Percentiles rank a stretch among this genome's conserved stretches.
Evolutionary conservation across 345 rosid genomes (phyloP).

Genomic region (Bretschneidera sinensis): DNA sequence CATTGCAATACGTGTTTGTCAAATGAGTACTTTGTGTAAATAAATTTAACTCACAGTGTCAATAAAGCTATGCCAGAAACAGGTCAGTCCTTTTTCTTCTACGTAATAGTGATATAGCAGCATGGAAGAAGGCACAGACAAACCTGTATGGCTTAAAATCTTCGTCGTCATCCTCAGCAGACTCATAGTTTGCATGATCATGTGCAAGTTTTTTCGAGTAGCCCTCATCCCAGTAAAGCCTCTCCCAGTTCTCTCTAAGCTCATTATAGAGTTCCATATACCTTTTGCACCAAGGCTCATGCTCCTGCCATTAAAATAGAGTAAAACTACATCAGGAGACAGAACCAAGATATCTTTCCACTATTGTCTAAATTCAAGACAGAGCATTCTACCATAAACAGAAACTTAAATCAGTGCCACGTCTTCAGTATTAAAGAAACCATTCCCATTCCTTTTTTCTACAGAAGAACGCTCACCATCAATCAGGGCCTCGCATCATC

Average conservation of each 20-base stretch:
- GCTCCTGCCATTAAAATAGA: constrained; percentile 52
- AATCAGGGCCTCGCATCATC: too few species aligned
- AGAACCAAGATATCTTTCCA: neutral
- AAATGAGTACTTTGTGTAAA: too few species aligned
- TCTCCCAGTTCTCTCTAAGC: constrained; percentile 96
- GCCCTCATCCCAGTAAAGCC: constrained; percentile 98
- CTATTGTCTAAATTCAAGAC: too few species aligned
- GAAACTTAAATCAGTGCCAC: neutral
- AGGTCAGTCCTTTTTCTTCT: neutral
- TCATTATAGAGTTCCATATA: constrained; percentile 87
- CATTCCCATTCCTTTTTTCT: too few species aligned
- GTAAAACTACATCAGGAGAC: neutral
- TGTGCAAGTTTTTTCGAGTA: constrained; percentile 86
- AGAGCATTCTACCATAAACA: too few species aligned
- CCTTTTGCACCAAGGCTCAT: constrained; percentile 91
- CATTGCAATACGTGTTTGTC: too few species aligned
- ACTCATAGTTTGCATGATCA: constrained; percentile 93
- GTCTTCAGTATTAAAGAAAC: neutral
- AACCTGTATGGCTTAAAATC: constrained; percentile 94
- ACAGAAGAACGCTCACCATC: too few species aligned
- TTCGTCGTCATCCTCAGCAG: constrained; percentile 89
- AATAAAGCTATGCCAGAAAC: neutral
- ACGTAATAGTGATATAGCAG: too few species aligned
- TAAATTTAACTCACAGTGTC: too few species aligned
- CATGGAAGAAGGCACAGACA: constrained; percentile 5